phyloP scores from a whole-genome alignment of 2,329 filamentous ascomycete genomes.

The Cladobotryum mycophilum region DNA sequence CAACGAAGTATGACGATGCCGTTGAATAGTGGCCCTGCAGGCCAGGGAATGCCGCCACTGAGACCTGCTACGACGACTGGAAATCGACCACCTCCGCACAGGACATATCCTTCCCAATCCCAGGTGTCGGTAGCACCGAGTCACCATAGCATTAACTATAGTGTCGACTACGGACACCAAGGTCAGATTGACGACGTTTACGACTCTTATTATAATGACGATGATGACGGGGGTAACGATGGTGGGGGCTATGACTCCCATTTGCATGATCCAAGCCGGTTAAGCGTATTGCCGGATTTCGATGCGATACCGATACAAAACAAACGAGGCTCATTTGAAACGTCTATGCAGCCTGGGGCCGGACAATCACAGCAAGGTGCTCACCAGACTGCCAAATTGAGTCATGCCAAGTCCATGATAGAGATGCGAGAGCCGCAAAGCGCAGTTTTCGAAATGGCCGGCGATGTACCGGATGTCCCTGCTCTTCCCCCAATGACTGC shows the following conservation, averaged over 20 bases:
- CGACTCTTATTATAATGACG: constrained; percentile 46
- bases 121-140: constrained; percentile 17
- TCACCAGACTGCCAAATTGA: constrained; percentile 47
- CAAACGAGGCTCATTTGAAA: constrained; percentile 41
- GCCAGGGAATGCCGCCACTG: constrained; percentile 37
- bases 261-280: constrained; percentile 14
- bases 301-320: constrained; percentile 32
- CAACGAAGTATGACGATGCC: constrained; percentile 59
- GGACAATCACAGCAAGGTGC: constrained; percentile 43
- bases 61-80: constrained; percentile 51
- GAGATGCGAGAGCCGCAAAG: constrained; percentile 57
- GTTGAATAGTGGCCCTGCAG: constrained; percentile 38
- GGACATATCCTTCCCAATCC: constrained; percentile 37
- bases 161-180: constrained; percentile 31
- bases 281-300: constrained; percentile 34
- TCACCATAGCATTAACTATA: constrained; percentile 14
- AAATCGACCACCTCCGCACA: constrained; percentile 46
- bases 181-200: constrained; percentile 45
- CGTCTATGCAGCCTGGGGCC: constrained; percentile 35
- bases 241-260: constrained; percentile 10
- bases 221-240: constrained; percentile 24
- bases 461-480: constrained; percentile 53
- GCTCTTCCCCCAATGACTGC: constrained; percentile 32
- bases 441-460: constrained; percentile 69
- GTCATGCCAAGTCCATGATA: constrained; percentile 60